These are phyloP conservation scores for Gyromitra esculenta DNA, from an alignment of 2,329 filamentous ascomycete species.

Conservation along the genomic window DNA sequence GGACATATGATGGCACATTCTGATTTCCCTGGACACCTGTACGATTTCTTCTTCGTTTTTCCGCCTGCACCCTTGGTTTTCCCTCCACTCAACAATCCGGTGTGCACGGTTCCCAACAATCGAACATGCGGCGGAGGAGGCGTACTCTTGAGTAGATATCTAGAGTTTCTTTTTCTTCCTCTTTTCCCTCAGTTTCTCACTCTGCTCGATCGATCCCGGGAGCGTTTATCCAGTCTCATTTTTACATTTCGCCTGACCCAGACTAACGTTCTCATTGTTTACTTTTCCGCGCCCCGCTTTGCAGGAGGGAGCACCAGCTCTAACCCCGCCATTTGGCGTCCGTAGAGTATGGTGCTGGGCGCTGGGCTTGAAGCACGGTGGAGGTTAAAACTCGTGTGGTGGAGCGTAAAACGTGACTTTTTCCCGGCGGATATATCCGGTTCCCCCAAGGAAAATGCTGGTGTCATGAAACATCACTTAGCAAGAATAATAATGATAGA, in stretches of 20 bases:
- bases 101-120: conserved; percentile 46
- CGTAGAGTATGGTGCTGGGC: conserved; percentile 3
- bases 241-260: conserved; percentile 20
- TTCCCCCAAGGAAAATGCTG: conserved; percentile 23
- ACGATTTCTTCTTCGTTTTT: conserved; percentile 34
- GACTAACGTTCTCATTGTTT: conserved; percentile 21
- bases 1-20: conserved; percentile 46
- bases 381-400: conserved; percentile 3
- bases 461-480: conserved; percentile 41
- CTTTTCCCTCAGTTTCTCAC: conserved; percentile 4
- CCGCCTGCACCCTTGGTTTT: conserved; percentile 26
- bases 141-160: conserved; percentile 34
- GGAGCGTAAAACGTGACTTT: conserved; percentile 48
- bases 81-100: conserved; percentile 31
- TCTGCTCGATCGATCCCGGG: conserved; percentile 48
- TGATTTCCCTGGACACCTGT: conserved; percentile 20
- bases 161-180: conserved; percentile 31
- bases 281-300: conserved; percentile 46
- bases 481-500: no score
- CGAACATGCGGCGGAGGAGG: conserved; percentile 40
- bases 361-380: conserved; percentile 3
- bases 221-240: conserved; percentile 43
- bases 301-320: conserved; percentile 24
- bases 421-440: conserved; percentile 18
- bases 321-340: conserved; percentile 36